Conservation (phyloP, 768 basidiomycete genomes). For the Psilocybe cyanescens region DNA sequence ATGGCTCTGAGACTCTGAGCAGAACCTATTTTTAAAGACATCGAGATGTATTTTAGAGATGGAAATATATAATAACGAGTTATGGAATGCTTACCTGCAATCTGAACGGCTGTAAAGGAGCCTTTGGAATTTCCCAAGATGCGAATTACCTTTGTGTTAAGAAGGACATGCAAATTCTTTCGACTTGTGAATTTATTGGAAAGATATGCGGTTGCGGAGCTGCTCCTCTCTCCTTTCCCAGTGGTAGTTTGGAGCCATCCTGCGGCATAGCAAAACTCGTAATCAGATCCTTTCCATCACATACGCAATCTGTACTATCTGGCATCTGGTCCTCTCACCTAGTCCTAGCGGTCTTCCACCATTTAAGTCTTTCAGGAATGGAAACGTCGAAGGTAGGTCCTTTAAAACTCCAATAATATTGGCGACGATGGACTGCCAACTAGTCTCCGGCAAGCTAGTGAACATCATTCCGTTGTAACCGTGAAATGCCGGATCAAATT, state of each 20-base stretch:
- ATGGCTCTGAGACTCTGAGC: constrained; percentile 31
- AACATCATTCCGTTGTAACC: constrained; percentile 5
- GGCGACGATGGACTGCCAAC: constrained; percentile 21
- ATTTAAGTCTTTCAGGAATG: constrained; percentile 33
- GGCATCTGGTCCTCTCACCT: constrained; percentile 16
- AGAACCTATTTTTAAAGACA: not conserved
- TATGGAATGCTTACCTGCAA: constrained; percentile 13
- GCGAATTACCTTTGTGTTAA: constrained; percentile 28
- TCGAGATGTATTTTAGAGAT: not conserved
- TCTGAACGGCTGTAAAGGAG: constrained; percentile 5
- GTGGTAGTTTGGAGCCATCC: constrained; percentile 27
- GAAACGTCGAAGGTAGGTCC: constrained; percentile 25
- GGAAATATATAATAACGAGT: too few species aligned
- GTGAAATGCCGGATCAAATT: constrained; percentile 34
- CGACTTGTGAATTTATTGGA: constrained; percentile 22
- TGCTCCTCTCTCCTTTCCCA: constrained; percentile 25
- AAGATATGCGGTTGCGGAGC: constrained; percentile 28
- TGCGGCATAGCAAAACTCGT: not conserved
- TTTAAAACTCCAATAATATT: constrained; percentile 23
- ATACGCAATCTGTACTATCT: too few species aligned
- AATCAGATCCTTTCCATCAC: too few species aligned
- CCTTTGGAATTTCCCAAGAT: constrained; percentile 14
- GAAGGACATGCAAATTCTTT: constrained; percentile 33
- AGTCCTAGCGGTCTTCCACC: constrained; percentile 34
- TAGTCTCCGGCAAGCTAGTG: constrained; percentile 3